Conservation (phyloP, 305 asterid genomes). For the Fraxinus angustifolia region DNA sequence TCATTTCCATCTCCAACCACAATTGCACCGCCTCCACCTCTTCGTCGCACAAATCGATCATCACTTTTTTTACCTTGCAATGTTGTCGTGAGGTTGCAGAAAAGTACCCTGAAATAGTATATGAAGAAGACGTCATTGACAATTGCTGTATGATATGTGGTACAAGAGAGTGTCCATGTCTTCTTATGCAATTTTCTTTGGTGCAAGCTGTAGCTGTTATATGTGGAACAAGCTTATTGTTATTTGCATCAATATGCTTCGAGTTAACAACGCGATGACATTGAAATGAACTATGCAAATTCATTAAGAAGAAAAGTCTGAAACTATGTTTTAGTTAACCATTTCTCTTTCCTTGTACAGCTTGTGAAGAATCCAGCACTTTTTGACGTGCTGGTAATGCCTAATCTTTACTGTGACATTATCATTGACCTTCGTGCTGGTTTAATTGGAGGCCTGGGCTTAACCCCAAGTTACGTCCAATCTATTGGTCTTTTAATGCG, state of each 20-base stretch:
- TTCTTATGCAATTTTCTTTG: background rate
- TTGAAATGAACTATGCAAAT: background rate
- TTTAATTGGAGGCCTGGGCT: conserved; percentile 39
- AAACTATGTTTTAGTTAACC: background rate
- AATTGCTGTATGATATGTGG: conserved; percentile 90
- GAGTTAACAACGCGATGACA: background rate
- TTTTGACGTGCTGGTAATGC: conserved; percentile 96
- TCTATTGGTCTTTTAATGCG: background rate
- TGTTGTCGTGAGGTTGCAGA: conserved; percentile 97
- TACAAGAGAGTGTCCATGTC: conserved; percentile 26
- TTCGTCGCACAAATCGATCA: too few relatives aligned
- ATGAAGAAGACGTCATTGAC: conserved; percentile 96
- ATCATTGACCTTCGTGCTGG: conserved; percentile 66
- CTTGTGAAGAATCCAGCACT: conserved; percentile 94
- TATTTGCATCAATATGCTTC: conserved; percentile 2
- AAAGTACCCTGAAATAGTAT: conserved; percentile 80
- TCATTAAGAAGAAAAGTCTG: background rate
- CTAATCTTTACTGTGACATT: conserved; percentile 95
- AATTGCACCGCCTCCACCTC: too few relatives aligned
- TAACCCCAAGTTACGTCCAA: conserved; percentile 77
- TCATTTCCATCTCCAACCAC: too few relatives aligned
- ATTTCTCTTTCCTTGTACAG: conserved; percentile 37
- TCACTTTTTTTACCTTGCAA: conserved; percentile 40
- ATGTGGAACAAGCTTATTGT: background rate
- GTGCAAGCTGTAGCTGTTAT: conserved; percentile 1